Evolutionary conservation across 2,329 filamentous ascomycete species (phyloP).

Genomic region (Aspergillus transmontanensis): DNA sequence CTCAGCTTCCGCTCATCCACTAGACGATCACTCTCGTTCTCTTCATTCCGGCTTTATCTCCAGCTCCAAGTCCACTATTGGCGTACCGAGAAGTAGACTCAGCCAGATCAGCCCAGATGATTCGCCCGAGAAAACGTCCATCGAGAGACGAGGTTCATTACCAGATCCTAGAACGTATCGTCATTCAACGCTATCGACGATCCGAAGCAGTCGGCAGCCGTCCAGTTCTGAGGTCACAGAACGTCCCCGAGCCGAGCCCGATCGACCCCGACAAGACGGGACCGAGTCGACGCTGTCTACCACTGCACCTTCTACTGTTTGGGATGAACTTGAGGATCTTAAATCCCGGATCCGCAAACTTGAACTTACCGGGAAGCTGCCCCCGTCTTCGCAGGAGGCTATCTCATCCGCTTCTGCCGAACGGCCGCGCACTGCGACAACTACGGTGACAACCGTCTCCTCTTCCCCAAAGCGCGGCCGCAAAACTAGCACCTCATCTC

Average conservation of each 20-base stretch:
- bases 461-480: conserved; percentile 77
- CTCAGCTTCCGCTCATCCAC: conserved; percentile 40
- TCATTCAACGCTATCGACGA: conserved; percentile 37
- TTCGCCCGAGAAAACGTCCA: conserved; percentile 31
- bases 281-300: conserved; percentile 88
- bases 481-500: conserved; percentile 49
- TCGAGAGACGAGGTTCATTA: conserved; percentile 35
- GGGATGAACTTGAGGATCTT: conserved; percentile 95
- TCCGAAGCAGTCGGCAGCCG: conserved; percentile 39
- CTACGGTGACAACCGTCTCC: conserved; percentile 86
- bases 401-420: conserved; percentile 76
- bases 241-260: conserved; percentile 34
- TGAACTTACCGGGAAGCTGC: conserved; percentile 85
- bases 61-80: conserved; percentile 40
- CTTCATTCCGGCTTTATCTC: conserved; percentile 36
- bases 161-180: conserved; percentile 37
- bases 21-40: conserved; percentile 40
- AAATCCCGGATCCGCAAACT: conserved; percentile 91
- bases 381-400: conserved; percentile 77
- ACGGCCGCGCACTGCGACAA: conserved; percentile 85
- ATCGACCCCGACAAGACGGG: conserved; percentile 56
- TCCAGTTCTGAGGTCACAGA: conserved; percentile 40
- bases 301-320: conserved; percentile 87
- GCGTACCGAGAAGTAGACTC: conserved; percentile 38
- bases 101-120: conserved; percentile 39